Evolutionary conservation across 176 grass and related monocot species (phyloP), one percentile per base, ranked within the genome.

Genomic region (Carex scoparia): DNA sequence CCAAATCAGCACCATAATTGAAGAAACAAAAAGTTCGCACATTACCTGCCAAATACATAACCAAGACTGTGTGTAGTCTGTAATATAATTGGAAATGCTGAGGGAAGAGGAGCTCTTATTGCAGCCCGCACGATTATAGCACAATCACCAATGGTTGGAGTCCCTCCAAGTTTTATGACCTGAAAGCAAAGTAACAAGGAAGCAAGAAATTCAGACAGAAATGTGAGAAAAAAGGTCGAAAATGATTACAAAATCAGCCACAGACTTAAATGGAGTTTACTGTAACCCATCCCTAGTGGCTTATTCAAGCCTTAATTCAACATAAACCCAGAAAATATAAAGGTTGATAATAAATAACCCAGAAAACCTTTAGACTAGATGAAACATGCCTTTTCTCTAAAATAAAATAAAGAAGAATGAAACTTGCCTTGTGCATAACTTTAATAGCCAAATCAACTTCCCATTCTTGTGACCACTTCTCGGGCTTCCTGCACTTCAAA

Each of bases 401-500:
- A 19, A 81, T 64, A 14, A 53, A 66, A 78, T 64, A 14, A 53
- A 66, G 72, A 69, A 8, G 85, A 66, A 19, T 74, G 54, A 46
- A 85, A 90, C 86, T 82, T 90, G 81, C 93, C 92, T 98, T 92
- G 61, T 95, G 88, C 89, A 93, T 90, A 82, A 98, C 94, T 83
- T 93, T 98, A 61, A 98, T 93, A 84, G 95, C 93, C 63, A 98
- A 73, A 48, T 95, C 95, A 88, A 93, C 93, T 88, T 98, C 95
- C 93, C 95, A 98, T 90, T 94, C 95, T 89, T 98, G 95, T 79
- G 95, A 94, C 95, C 95, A 98, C 68, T 85, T 98, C 23, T 58
- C 85, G 9, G 95, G 95, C 92, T 91, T 94, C 89, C 87, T 94
- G 63, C 90, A 93, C 76, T 94, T 94, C 65, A 89, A 80, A 31